Evolutionary conservation across 495 filamentous ascomycete genomes (phyloP).

Genomic region (Neurospora sp.): DNA sequence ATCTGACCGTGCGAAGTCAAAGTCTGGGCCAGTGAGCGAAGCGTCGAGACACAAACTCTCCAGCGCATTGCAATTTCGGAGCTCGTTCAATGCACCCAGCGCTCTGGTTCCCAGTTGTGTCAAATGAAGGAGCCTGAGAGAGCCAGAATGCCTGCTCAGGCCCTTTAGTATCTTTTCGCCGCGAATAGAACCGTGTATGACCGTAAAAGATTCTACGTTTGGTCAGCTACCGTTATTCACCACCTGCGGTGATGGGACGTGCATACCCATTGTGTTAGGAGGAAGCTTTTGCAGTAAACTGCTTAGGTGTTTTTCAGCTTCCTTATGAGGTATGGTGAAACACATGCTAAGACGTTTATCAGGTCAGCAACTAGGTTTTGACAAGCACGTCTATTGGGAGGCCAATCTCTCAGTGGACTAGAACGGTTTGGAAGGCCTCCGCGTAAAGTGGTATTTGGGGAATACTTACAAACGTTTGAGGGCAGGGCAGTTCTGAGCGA

Average conservation of each 20-base stretch:
- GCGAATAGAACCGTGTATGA: slow-evolving; percentile 42
- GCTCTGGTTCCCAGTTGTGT: slow-evolving; percentile 36
- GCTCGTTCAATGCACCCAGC: slow-evolving; percentile 37
- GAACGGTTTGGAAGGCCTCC: background rate
- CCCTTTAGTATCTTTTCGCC: slow-evolving; percentile 46
- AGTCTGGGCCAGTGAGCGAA: slow-evolving; percentile 10
- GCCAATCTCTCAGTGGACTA: background rate
- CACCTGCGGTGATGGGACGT: background rate
- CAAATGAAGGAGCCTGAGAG: slow-evolving; percentile 47
- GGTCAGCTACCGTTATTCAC: background rate
- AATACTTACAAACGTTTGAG: slow-evolving; percentile 44
- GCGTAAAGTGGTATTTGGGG: background rate
- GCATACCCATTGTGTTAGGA: slow-evolving; percentile 42
- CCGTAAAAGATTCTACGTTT: slow-evolving; percentile 38
- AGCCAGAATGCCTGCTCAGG: slow-evolving; percentile 45
- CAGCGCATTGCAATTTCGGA: slow-evolving; percentile 44
- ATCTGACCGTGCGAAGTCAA: background rate
- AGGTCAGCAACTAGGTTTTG: background rate
- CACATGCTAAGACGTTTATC: slow-evolving; percentile 36
- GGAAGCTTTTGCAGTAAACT: slow-evolving; percentile 47
- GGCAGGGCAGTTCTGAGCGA: slow-evolving; percentile 47
- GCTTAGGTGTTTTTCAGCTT: slow-evolving; percentile 45
- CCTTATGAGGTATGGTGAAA: slow-evolving; percentile 21
- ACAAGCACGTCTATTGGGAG: background rate
- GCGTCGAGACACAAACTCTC: slow-evolving; percentile 25